Evolutionary conservation across 2,329 filamentous ascomycete species (phyloP).

Genomic region (Leptographium procerum): DNA sequence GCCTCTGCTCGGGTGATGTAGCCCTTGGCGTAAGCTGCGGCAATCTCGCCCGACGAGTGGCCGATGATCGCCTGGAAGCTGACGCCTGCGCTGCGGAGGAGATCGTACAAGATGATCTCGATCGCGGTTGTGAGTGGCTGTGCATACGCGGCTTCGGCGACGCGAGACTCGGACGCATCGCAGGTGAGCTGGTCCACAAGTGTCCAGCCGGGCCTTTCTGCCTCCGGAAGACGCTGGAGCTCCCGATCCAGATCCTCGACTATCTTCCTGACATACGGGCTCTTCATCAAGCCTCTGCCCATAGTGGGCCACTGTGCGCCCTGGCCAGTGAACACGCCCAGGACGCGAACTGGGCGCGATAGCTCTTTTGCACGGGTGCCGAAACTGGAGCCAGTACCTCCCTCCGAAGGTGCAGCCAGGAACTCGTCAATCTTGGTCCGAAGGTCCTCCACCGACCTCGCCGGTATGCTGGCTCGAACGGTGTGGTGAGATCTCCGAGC

Average conservation of each 20-base stretch:
- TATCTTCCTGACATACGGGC: too few species aligned
- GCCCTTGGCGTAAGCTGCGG: slow-evolving; percentile 34
- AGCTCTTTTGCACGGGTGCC: neutral
- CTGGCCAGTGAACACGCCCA: slow-evolving; percentile 10
- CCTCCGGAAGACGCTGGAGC: too few species aligned
- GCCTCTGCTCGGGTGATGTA: slow-evolving; percentile 31
- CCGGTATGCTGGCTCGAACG: too few species aligned
- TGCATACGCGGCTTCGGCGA: too few species aligned
- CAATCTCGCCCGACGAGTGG: slow-evolving; percentile 31
- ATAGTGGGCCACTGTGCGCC: slow-evolving; percentile 15
- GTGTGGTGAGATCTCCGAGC: too few species aligned
- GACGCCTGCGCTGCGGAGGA: slow-evolving; percentile 25
- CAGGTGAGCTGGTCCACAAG: too few species aligned
- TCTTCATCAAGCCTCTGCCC: slow-evolving; percentile 20
- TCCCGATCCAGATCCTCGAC: too few species aligned
- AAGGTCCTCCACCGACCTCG: too few species aligned
- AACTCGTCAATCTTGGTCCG: too few species aligned
- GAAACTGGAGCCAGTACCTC: neutral
- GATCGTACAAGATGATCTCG: slow-evolving; percentile 25
- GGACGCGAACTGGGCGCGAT: neutral
- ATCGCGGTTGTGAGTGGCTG: slow-evolving; percentile 30
- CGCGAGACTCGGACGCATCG: too few species aligned
- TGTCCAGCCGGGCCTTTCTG: too few species aligned
- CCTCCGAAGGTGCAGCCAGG: too few species aligned
- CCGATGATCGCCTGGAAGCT: slow-evolving; percentile 24